Percentiles rank a stretch among this genome's conserved stretches.
Conservation (phyloP, 2,329 filamentous ascomycete genomes). For the Talaromyces sp. region DNA sequence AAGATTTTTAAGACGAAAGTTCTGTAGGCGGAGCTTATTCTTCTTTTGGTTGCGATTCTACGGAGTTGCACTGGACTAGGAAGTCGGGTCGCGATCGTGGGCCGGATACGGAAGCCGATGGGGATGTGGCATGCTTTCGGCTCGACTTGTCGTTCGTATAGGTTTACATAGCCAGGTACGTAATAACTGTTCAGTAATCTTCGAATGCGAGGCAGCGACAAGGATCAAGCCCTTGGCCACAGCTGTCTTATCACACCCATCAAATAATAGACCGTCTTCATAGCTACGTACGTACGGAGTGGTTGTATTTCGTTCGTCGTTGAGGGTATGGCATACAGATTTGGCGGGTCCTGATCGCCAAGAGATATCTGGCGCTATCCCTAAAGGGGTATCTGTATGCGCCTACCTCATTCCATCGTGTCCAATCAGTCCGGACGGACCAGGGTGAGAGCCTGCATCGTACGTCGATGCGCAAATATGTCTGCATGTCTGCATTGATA, state of each 20-base stretch:
- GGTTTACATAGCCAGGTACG: no score
- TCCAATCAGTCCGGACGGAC: neutral
- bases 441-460: neutral
- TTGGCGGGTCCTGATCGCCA: slow-evolving; percentile 5
- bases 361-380: neutral
- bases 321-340: neutral
- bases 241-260: neutral
- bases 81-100: neutral
- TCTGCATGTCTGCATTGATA: neutral
- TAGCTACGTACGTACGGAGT: neutral
- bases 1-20: neutral
- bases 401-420: neutral
- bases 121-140: neutral
- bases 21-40: neutral
- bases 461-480: neutral
- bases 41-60: neutral
- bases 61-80: neutral
- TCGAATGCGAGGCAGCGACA: neutral
- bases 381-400: neutral
- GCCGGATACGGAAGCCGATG: slow-evolving; percentile 1
- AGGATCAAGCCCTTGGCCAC: neutral
- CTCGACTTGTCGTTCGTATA: neutral
- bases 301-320: neutral
- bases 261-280: neutral
- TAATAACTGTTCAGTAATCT: neutral